Evolutionary conservation across 179 eudicot genomes (phyloP).

Genomic region (Carnegiea gigantea): DNA sequence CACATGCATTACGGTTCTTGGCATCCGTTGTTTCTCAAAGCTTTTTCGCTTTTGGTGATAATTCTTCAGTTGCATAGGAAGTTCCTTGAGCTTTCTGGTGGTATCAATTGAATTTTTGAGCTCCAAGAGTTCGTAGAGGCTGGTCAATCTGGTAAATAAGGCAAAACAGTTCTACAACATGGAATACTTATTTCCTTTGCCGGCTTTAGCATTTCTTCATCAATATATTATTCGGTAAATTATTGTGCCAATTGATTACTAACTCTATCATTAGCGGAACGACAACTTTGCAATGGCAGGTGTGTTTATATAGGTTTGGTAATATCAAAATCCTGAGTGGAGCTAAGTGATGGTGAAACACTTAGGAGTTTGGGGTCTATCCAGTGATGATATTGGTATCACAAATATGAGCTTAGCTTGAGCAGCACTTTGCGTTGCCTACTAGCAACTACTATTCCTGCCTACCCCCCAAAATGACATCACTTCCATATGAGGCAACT

Average conservation of each 20-base stretch:
- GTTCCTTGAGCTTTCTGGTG: slow-evolving; percentile 90
- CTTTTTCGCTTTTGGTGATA: slow-evolving; percentile 96
- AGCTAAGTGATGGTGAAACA: too few relatives aligned
- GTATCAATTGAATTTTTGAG: slow-evolving; percentile 88
- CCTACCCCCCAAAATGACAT: not conserved
- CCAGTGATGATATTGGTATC: too few relatives aligned
- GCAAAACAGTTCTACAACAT: not conserved
- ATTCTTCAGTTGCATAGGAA: slow-evolving; percentile 86
- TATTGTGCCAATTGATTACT: too few relatives aligned
- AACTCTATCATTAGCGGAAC: too few relatives aligned
- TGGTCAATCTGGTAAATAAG: slow-evolving; percentile 69
- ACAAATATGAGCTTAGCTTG: too few relatives aligned
- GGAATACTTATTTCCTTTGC: not conserved
- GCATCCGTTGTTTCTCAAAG: slow-evolving; percentile 98
- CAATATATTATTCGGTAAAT: not conserved
- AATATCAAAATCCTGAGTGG: not conserved
- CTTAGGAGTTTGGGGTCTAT: too few relatives aligned
- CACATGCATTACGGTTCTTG: slow-evolving; percentile 91
- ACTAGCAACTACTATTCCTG: not conserved
- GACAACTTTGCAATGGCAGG: too few relatives aligned
- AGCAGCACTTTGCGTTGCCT: too few relatives aligned
- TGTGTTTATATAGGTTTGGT: too few relatives aligned
- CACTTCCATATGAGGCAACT: not conserved
- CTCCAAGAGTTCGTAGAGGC: slow-evolving; percentile 84
- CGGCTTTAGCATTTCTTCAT: not conserved